Evolutionary conservation across 2,329 filamentous ascomycete species (phyloP), one percentile per base, ranked within the genome.

Genomic region (Atkinsonella texensis): DNA sequence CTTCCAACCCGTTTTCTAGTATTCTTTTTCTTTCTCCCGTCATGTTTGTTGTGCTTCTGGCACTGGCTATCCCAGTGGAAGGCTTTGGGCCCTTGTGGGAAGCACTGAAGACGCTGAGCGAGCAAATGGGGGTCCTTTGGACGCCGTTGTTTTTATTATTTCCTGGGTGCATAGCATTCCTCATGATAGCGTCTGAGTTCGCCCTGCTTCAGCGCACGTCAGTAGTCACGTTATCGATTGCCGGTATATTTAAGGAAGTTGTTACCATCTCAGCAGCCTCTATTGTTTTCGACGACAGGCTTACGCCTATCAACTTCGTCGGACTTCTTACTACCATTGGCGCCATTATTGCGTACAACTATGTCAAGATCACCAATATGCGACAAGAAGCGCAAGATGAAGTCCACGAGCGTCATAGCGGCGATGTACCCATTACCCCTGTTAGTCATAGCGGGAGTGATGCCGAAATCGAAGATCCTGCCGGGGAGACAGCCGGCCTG

Each of bases 201-300:
- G 91, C 93, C 50, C 79, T 98, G 55, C 79, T 98, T 58, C 86
- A 96, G 72, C 87, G 93, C 46, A 97, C 91, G 0, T 94, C 87
- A 1, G 93, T 98, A 50, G 93, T 98, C 49, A 97, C 93, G 0
- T 77, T 98, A 45, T 94, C 87, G 49, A 96, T 98, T 59, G 95
- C 90, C 56, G 93, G 93, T 55, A 97, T 98, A 55, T 97, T 98
- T 76, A 98, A 98, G 67, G 93, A 98, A 71, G 93, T 97, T 41
- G 84, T 98, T 51, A 98, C 93, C 13, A 97, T 98, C 62, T 84
- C 81, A 41, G 89, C 89, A 1, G 91, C 91, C 0, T 86, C 89
- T 9, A 67, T 94, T 31, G 82, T 95, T 4, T 98, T 96, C 72
- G 80, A 93, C 60, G 93, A 98, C 65, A 80, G 79, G 47, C 79